Conservation (phyloP, 1,139 yeast genomes). For the Pichia kudriavzevii region DNA sequence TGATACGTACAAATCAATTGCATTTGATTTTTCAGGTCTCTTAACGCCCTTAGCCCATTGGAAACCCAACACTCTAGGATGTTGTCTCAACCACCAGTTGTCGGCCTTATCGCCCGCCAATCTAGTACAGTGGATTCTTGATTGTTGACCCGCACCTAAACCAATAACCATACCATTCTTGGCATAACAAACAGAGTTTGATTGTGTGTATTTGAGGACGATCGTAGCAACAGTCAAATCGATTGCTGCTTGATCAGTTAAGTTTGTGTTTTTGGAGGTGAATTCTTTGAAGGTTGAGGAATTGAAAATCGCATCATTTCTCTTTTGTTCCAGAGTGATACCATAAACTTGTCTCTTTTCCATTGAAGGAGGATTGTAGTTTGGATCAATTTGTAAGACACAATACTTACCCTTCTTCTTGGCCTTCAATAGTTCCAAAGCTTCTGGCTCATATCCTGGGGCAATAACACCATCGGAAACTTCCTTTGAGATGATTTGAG, state of each 20-base stretch:
- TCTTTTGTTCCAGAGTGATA: constrained; percentile 88
- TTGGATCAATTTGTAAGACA: constrained; percentile 91
- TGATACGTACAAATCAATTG: constrained; percentile 88
- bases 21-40: constrained; percentile 98
- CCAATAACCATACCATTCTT: constrained; percentile 99
- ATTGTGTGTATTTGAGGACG: constrained; percentile 94
- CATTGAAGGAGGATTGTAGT: constrained; percentile 69
- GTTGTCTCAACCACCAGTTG: constrained; percentile 99
- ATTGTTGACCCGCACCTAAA: constrained; percentile 98
- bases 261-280: constrained; percentile 75
- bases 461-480: constrained; percentile 98
- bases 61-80: constrained; percentile 85
- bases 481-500: constrained; percentile 93
- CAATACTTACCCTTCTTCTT: constrained; percentile 98
- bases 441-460: constrained; percentile 91
- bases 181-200: constrained; percentile 96
- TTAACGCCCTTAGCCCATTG: constrained; percentile 98
- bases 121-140: constrained; percentile 98
- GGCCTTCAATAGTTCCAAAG: constrained; percentile 77
- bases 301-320: constrained; percentile 94
- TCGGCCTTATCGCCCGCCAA: constrained; percentile 99
- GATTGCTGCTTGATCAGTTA: constrained; percentile 85
- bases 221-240: constrained; percentile 96
- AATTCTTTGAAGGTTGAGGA: constrained; percentile 84
- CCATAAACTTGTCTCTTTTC: constrained; percentile 97